Base-by-base conservation (phyloP, 2,329 filamentous ascomycete species). In the Aureobasidium sp. region DNA sequence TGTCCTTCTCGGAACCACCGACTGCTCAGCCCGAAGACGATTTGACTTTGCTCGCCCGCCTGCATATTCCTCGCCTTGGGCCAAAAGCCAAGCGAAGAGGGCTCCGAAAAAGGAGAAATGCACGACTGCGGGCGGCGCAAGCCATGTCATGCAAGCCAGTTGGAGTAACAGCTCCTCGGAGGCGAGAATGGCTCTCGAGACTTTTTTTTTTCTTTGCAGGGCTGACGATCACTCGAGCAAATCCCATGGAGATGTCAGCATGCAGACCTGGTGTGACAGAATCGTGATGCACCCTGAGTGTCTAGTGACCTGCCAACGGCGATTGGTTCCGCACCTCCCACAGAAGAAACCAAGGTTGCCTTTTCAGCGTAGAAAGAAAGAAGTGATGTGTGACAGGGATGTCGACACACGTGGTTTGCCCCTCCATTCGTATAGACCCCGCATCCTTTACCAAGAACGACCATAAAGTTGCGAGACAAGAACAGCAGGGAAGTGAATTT, bases 121-220 rank as follows among this genome's bases (percentile, higher is more conserved):
- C 41, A 7, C 34, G 41, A 27, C n/a, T 17, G 29, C 41, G 52
- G 52, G 52, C 39, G 53, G 53, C 53, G 39, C 29, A 57, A 57
- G 53, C 53, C 53, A 44, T 34, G 2, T 46, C 41, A 57, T 57
- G 53, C 53, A 57, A 15, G 53, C 41, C 53, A 46, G 27, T 46
- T n/a, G 29, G 7, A 57, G 53, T 26, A 57, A 39, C 53, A 46
- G 27, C 27, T 57, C 39, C 37, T 57, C 53, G 53, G 53, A 46
- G 32, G 17, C 41, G 26, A 10, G 20, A 42, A 13, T 17, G 26
- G 5, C 26, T 36, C 27, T 23, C 17, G 29, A 46, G 41, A n/a
- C n/a, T 46, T 46, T 46, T 57, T 36, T 32, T 36, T 32, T 44
- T 44, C 17, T 44, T 42, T 13, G 9, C 46, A 48, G 41, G n/a